These are phyloP conservation scores for Anisodus acutangulus DNA, from an alignment of 257 asterid genomes.

Conservation along the genomic window DNA sequence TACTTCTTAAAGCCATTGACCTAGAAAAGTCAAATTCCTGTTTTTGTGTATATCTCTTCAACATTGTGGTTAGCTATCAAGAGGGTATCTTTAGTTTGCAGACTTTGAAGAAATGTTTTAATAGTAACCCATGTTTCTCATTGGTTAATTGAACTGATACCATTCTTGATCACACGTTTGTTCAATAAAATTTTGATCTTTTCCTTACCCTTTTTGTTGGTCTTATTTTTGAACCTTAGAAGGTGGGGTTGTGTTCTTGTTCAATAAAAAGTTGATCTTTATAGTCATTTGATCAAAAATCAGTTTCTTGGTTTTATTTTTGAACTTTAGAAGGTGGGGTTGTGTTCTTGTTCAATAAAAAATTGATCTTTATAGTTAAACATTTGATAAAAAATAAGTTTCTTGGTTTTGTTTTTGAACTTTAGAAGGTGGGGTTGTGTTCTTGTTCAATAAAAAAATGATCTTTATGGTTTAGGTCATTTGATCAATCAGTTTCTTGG, in stretches of 20 bases:
- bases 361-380: background rate
- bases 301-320: background rate
- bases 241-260: background rate
- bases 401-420: background rate
- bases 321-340: background rate
- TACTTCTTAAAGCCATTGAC: slow-evolving; percentile 23
- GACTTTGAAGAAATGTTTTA: background rate
- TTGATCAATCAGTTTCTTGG: background rate
- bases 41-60: background rate
- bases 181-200: no score
- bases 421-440: background rate
- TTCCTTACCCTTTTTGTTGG: no score
- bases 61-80: background rate
- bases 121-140: background rate
- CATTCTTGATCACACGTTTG: slow-evolving; percentile 3
- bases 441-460: background rate
- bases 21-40: slow-evolving; percentile 20
- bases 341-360: background rate
- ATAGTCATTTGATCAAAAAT: slow-evolving; percentile 6
- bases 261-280: background rate
- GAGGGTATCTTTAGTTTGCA: background rate
- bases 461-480: background rate
- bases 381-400: background rate
- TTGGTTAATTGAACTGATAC: background rate
- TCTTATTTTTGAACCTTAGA: no score